These are phyloP conservation scores for Fusarium palustre DNA, from an alignment of 2,329 filamentous ascomycete species.

Conservation along the genomic window DNA sequence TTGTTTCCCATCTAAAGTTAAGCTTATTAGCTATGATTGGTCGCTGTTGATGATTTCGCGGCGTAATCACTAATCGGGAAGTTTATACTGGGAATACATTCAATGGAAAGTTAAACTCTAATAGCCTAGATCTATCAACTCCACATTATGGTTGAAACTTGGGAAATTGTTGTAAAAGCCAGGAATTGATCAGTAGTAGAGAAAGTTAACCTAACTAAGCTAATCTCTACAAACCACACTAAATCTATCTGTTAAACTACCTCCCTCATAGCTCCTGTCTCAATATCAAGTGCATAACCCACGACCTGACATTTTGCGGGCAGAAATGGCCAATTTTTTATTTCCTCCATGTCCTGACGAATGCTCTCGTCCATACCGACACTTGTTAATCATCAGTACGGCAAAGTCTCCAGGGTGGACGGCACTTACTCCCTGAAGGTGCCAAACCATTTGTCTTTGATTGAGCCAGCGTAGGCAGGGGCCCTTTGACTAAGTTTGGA, in stretches of 20 bases:
- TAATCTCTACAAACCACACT: no score
- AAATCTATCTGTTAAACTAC: background rate
- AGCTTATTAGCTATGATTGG: no score
- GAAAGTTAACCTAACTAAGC: no score
- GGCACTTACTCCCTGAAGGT: background rate
- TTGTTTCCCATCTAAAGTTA: no score
- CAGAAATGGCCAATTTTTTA: background rate
- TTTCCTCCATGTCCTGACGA: background rate
- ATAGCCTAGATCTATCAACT: no score
- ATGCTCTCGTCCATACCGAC: background rate
- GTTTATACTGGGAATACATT: no score
- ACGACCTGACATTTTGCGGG: background rate
- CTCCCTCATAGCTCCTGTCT: background rate
- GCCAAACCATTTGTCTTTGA: background rate
- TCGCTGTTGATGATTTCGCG: no score
- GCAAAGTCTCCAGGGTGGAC: rapidly evolving
- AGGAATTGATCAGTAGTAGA: no score
- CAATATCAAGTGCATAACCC: background rate
- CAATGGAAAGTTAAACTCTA: no score
- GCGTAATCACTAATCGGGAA: no score
- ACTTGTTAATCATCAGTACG: background rate
- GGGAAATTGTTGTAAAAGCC: no score
- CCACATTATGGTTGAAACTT: no score
- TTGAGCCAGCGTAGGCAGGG: background rate
- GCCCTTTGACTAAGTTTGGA: background rate